Conservation (phyloP, 2,329 filamentous ascomycete species). For the Cercospora beticola region DNA sequence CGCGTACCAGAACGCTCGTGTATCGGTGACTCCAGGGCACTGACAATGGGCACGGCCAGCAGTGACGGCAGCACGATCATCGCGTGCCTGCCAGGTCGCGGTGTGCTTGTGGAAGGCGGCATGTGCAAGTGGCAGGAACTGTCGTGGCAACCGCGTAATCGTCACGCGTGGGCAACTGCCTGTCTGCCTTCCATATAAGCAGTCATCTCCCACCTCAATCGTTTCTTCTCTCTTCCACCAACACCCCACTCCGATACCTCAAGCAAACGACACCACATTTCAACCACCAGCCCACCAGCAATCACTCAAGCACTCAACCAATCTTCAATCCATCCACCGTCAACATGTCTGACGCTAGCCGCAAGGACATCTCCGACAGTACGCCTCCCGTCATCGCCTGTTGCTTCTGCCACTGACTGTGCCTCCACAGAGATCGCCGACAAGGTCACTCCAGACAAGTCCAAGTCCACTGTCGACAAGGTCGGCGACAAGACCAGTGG, state of each 20-base stretch:
- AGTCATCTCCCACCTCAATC: background rate
- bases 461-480: constrained; percentile 63
- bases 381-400: constrained; percentile 18
- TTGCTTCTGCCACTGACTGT: constrained; percentile 12
- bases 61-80: background rate
- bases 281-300: constrained; percentile 19
- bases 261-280: constrained; percentile 10
- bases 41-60: background rate
- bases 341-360: constrained; percentile 61
- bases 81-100: background rate
- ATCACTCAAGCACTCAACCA: constrained; percentile 23
- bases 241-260: constrained; percentile 6
- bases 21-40: background rate
- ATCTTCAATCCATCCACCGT: constrained; percentile 26
- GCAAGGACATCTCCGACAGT: constrained; percentile 61
- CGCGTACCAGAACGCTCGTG: background rate
- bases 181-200: constrained; percentile 6
- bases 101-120: background rate
- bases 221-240: background rate
- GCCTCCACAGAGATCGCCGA: constrained; percentile 53
- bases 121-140: background rate
- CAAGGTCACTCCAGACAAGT: constrained; percentile 57
- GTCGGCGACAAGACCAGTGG: constrained; percentile 58
- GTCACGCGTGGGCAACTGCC: background rate
- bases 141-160: background rate